Base-by-base conservation (phyloP, 352 stramenopile species). In the Globisporangium paddicum region DNA sequence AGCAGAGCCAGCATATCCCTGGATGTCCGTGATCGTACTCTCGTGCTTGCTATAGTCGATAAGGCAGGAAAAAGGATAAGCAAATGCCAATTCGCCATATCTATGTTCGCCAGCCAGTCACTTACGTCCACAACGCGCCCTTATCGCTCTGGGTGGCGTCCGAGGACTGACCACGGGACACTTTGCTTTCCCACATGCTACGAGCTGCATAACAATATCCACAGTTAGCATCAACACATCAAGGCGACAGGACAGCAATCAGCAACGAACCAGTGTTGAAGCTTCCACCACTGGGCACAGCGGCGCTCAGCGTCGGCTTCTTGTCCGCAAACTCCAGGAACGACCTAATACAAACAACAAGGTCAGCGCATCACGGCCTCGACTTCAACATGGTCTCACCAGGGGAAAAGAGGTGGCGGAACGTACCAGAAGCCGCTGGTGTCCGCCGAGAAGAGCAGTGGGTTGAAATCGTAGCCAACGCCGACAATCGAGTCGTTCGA, bases 391-490 rank as follows among this genome's bases (percentile, higher is more conserved):
- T 49, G 38, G n/a, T 18, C 25, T 11, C 47, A 51, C 11, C 16
- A 44, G 4, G 10, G 13, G 19, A 21, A n/a, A 21, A 44, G 18
- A 3, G 34, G 9, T 38, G 34, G 34, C 13, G 2, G 32, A 49
- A 19, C 55, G 42, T 63, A 86, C 86, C 86, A 95, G 58, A 90
- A 95, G 60, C 84, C 82, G 47, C 73, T 92, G 44, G 55, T 67
- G 58, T 92, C 75, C 35, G 85, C 75, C 23, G 77, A 75, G 61
- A 98, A 98, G 25, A 98, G 60, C 42, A 96, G 61, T 19, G 94
- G 83, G 68, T 97, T 97, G 61, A 98, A 97, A 62, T 97, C 91
- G 68, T 96, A 89, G 26, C 93, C 93, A 18, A 75, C 88, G 13
- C 89, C 93, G 18, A 96, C 82, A 5, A 98, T 71, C 57, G 78